phyloP scores from a whole-genome alignment of 306 rosid species.

The Sophora flavescens region DNA sequence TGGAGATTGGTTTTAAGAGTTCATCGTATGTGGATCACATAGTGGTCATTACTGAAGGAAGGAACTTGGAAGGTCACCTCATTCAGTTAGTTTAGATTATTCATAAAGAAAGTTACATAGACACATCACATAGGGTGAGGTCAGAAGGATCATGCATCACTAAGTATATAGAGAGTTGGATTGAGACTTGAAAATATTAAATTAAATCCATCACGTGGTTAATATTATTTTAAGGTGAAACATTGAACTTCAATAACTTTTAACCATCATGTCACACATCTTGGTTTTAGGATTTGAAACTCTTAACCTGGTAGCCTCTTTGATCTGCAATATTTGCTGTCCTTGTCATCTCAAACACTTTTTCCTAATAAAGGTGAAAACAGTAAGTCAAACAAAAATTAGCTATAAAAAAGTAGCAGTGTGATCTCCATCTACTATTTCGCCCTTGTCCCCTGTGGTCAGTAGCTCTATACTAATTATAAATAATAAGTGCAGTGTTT shows the following conservation, averaged over 20 bases:
- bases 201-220: constrained; percentile 42
- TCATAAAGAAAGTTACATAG: background rate
- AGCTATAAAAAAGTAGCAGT: background rate
- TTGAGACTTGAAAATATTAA: constrained; percentile 22
- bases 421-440: constrained; percentile 15
- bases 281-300: constrained; percentile 21
- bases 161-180: background rate
- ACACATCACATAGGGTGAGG: background rate
- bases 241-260: constrained; percentile 36
- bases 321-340: constrained; percentile 23
- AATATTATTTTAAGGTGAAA: constrained; percentile 32
- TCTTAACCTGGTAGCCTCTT: background rate
- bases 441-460: background rate
- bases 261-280: background rate
- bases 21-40: constrained; percentile 48
- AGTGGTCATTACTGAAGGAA: constrained; percentile 21
- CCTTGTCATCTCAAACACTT: constrained; percentile 28
- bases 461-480: background rate
- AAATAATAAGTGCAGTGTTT: background rate
- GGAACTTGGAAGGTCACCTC: background rate
- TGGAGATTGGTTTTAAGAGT: constrained; percentile 41
- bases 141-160: constrained; percentile 29
- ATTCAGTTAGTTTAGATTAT: constrained; percentile 34
- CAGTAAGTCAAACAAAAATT: constrained; percentile 14
- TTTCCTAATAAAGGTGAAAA: background rate